Evolutionary conservation across 1,139 yeast species (phyloP).

Genomic region (Yamadazyma taylorii): DNA sequence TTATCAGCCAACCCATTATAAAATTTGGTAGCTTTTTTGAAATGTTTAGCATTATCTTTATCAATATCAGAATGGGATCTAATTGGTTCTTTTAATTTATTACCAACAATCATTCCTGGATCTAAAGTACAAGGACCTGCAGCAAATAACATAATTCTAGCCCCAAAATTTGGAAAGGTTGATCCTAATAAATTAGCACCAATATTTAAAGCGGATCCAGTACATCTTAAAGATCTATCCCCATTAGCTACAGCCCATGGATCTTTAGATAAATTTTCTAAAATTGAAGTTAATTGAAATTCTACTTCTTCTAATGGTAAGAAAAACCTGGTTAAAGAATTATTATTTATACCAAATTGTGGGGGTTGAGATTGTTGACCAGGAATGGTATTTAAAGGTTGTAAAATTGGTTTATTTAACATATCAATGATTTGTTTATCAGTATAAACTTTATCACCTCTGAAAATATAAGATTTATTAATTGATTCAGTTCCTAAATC

Average conservation of each 20-base stretch:
- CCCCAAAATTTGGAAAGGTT: constrained; percentile 87
- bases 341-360: constrained; percentile 20
- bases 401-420: constrained; percentile 55
- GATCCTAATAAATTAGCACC: constrained; percentile 83
- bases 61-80: constrained; percentile 97
- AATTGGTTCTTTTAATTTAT: constrained; percentile 90
- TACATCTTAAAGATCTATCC: constrained; percentile 85
- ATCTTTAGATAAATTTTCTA: constrained; percentile 78
- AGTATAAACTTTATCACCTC: constrained; percentile 88
- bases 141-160: constrained; percentile 85
- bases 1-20: constrained; percentile 79
- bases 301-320: constrained; percentile 86
- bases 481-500: constrained; percentile 82
- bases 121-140: constrained; percentile 96
- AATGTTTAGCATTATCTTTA: constrained; percentile 74
- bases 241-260: constrained; percentile 93
- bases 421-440: constrained; percentile 73
- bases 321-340: constrained; percentile 72
- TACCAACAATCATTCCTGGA: constrained; percentile 93
- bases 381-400: constrained; percentile 25
- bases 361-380: constrained; percentile 10
- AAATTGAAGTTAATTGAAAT: constrained; percentile 75
- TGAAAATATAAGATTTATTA: constrained; percentile 81
- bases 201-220: constrained; percentile 89
- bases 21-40: constrained; percentile 84